phyloP scores from a whole-genome alignment of 345 rosid species.

The Garcia nutans region DNA sequence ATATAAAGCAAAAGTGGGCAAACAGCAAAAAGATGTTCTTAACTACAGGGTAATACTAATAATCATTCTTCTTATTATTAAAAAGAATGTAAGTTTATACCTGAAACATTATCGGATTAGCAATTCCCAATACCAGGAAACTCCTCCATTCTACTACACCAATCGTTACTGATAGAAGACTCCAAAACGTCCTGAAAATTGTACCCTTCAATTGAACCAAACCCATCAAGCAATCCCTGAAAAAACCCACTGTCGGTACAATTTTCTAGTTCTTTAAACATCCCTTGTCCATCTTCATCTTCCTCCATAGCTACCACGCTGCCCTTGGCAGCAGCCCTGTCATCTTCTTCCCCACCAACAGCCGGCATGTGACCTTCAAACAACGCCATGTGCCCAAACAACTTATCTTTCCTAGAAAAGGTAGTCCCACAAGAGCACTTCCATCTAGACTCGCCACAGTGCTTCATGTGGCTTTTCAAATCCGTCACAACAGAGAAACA shows the following conservation, averaged over 20 bases:
- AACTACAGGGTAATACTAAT: background rate
- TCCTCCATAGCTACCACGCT: slow-evolving; percentile 12
- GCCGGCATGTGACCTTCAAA: slow-evolving; percentile 82
- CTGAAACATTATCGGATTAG: background rate
- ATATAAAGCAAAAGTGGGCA: too few relatives aligned
- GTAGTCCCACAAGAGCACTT: slow-evolving; percentile 65
- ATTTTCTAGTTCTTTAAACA: slow-evolving; percentile 5
- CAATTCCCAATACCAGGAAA: slow-evolving; percentile 3
- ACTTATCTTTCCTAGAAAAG: slow-evolving; percentile 70
- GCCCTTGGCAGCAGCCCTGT: slow-evolving; percentile 5
- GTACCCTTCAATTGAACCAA: slow-evolving; percentile 39
- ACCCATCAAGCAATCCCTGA: slow-evolving; percentile 48
- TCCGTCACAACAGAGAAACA: slow-evolving; percentile 60
- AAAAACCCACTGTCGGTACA: slow-evolving; percentile 28
- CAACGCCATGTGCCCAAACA: slow-evolving; percentile 67
- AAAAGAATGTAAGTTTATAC: background rate
- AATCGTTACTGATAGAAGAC: slow-evolving; percentile 11
- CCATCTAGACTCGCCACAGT: slow-evolving; percentile 66
- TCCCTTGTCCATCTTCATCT: slow-evolving; percentile 22
- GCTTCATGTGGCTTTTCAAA: slow-evolving; percentile 64
- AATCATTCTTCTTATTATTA: background rate
- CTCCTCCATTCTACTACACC: slow-evolving; percentile 16
- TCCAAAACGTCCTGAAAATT: slow-evolving; percentile 42
- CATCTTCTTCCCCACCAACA: slow-evolving; percentile 23
- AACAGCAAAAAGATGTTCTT: background rate